These are phyloP conservation scores for Dunaliella sp. DNA, from an alignment of 139 green algal genomes.

Conservation along the genomic window DNA sequence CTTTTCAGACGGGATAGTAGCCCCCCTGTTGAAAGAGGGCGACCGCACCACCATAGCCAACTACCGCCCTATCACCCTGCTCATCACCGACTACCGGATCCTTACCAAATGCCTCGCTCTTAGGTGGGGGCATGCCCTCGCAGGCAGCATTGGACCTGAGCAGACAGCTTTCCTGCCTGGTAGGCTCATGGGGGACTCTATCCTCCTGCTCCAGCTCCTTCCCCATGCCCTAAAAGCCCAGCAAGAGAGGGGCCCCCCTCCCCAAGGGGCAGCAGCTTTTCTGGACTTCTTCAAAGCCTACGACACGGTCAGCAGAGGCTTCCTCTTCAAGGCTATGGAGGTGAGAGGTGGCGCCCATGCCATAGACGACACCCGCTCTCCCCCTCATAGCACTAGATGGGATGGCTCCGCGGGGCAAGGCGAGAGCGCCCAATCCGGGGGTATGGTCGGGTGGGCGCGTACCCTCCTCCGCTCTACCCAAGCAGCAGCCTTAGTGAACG, in stretches of 20 bases:
- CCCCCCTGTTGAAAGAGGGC: not conserved
- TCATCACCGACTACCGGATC: constrained; percentile 33
- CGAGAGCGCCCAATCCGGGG: not conserved
- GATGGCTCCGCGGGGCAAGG: not conserved
- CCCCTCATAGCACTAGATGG: too few species aligned
- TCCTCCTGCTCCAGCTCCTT: constrained; percentile 26
- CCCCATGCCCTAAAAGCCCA: constrained; percentile 1
- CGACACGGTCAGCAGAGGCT: constrained; percentile 26
- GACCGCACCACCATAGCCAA: not conserved
- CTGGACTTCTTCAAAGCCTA: constrained; percentile 33
- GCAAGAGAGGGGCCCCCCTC: not conserved
- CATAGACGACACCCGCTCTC: not conserved
- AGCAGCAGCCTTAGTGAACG: not conserved
- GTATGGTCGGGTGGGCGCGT: not conserved
- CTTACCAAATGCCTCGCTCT: constrained; percentile 23
- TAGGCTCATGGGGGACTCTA: constrained; percentile 31
- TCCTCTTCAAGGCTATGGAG: not conserved
- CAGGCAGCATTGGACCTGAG: constrained; percentile 9
- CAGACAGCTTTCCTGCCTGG: constrained; percentile 37
- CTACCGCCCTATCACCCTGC: constrained; percentile 41
- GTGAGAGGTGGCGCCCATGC: not conserved
- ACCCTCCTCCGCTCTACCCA: not conserved
- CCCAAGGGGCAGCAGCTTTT: not conserved
- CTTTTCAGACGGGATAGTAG: not conserved
- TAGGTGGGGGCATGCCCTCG: constrained; percentile 5